Conservation (phyloP, 768 basidiomycete genomes). For the Lepiota subincarnata region DNA sequence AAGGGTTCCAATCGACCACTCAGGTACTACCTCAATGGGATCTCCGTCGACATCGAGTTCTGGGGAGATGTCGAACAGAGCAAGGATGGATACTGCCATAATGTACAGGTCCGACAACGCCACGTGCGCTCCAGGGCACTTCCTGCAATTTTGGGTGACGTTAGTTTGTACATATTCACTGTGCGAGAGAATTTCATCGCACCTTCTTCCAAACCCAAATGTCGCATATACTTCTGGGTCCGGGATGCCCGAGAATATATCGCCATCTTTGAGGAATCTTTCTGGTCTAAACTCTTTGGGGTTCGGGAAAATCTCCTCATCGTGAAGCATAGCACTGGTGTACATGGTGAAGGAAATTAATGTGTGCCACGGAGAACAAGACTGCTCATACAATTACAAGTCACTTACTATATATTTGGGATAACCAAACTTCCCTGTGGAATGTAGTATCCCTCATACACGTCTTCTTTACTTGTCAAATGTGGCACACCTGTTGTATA, state of each 20-base stretch:
- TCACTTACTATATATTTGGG: slow-evolving; percentile 22
- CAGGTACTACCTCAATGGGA: slow-evolving; percentile 11
- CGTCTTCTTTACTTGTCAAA: slow-evolving; percentile 28
- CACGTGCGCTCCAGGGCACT: slow-evolving; percentile 20
- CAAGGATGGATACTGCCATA: slow-evolving; percentile 15
- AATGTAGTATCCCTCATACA: slow-evolving; percentile 35
- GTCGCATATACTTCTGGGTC: slow-evolving; percentile 20
- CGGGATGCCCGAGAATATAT: slow-evolving; percentile 16
- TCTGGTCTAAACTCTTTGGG: slow-evolving; percentile 19
- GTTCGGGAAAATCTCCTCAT: slow-evolving; percentile 18
- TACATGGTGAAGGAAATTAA: no score
- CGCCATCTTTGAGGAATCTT: slow-evolving; percentile 16
- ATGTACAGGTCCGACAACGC: slow-evolving; percentile 16
- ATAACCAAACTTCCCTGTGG: slow-evolving; percentile 31
- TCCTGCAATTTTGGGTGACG: not conserved
- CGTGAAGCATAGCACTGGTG: slow-evolving; percentile 19
- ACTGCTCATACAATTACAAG: not conserved
- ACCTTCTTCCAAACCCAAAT: slow-evolving; percentile 29
- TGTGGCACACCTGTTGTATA: slow-evolving; percentile 18
- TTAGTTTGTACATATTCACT: no score
- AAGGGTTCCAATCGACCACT: not conserved
- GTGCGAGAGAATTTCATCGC: not conserved
- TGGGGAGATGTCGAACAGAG: slow-evolving; percentile 16
- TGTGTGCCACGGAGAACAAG: no score
- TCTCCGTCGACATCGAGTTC: slow-evolving; percentile 14